A percentile compares a stretch with the other conserved stretches of the same genome.
Conservation (phyloP, 345 rosid species). For the Clarkia xantiana region DNA sequence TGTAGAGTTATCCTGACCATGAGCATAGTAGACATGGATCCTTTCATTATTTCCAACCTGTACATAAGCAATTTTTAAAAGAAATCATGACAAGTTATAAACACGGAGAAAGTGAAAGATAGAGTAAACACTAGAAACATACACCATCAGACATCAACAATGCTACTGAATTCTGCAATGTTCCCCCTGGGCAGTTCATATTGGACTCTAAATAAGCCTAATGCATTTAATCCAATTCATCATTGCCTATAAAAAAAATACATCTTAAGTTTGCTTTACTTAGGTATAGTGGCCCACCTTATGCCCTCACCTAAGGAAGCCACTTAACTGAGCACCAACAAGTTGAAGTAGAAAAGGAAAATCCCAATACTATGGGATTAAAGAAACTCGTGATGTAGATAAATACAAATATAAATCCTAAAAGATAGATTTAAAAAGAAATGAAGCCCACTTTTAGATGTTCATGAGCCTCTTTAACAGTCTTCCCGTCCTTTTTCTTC, state of each 20-base stretch:
- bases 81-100: not conserved
- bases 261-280: too few relatives aligned
- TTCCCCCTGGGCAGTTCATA: too few relatives aligned
- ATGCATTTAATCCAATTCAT: too few relatives aligned
- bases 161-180: too few relatives aligned
- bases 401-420: not conserved
- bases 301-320: too few relatives aligned
- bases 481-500: conserved; percentile 97
- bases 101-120: not conserved
- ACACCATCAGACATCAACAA: too few relatives aligned
- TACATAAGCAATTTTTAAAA: conserved; percentile 5
- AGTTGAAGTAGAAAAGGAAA: too few relatives aligned
- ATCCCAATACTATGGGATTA: not conserved
- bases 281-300: too few relatives aligned
- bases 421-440: conserved; percentile 3
- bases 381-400: not conserved
- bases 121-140: too few relatives aligned
- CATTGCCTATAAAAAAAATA: too few relatives aligned
- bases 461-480: conserved; percentile 97
- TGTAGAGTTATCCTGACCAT: conserved; percentile 75
- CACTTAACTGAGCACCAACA: too few relatives aligned
- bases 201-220: too few relatives aligned
- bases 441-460: conserved; percentile 79
- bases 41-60: conserved; percentile 92
- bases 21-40: conserved; percentile 97